These are phyloP conservation scores for Termitomyces sp. DNA, from an alignment of 768 basidiomycete species.

Conservation along the genomic window DNA sequence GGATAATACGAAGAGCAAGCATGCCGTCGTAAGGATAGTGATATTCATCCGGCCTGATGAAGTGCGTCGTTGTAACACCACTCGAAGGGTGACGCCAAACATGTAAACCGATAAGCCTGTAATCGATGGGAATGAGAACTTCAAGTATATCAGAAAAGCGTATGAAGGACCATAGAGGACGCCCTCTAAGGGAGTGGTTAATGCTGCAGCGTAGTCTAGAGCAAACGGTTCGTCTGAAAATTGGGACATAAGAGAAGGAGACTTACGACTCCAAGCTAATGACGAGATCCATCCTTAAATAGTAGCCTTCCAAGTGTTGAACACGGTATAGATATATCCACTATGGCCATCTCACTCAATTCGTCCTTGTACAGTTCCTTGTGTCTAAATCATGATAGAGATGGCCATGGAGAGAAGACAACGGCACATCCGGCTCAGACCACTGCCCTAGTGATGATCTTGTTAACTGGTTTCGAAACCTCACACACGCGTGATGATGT, in stretches of 20 bases:
- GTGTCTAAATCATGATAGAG: too few species aligned
- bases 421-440: too few species aligned
- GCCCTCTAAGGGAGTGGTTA: neutral
- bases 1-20: neutral
- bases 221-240: neutral
- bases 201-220: neutral
- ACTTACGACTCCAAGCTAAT: too few species aligned
- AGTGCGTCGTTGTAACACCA: neutral
- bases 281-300: too few species aligned
- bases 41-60: neutral
- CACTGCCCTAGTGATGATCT: too few species aligned
- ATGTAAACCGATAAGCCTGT: neutral
- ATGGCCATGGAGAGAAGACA: too few species aligned
- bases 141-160: neutral
- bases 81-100: neutral
- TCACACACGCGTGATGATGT: too few species aligned
- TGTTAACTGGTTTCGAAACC: too few species aligned
- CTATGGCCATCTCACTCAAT: too few species aligned
- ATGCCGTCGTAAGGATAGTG: neutral
- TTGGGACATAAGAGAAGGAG: neutral
- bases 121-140: neutral
- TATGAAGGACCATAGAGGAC: neutral
- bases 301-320: too few species aligned
- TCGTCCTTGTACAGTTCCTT: too few species aligned
- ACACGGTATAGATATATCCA: too few species aligned